These are phyloP conservation scores for Globisporangium irregulare DNA, from an alignment of 352 stramenopile genomes.

Conservation along the genomic window DNA sequence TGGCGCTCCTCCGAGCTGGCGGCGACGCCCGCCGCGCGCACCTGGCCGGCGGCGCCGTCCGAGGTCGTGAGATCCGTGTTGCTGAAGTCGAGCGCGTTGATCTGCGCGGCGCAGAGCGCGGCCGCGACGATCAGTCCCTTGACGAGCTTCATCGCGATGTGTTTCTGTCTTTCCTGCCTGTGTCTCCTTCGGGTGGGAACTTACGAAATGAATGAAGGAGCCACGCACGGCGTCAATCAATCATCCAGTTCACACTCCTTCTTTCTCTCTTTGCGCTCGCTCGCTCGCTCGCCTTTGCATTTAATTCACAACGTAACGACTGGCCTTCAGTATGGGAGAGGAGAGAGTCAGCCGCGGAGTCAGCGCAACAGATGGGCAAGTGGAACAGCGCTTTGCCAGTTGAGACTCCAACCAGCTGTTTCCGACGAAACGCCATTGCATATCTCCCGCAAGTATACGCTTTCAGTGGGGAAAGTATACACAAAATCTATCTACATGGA, in stretches of 20 bases:
- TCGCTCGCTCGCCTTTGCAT: background rate
- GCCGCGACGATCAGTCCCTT: slow-evolving; percentile 53
- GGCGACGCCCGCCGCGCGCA: slow-evolving; percentile 17
- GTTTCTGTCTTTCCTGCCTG: slow-evolving; percentile 7
- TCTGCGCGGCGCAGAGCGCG: slow-evolving; percentile 46
- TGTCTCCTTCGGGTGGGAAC: background rate
- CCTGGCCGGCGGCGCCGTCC: slow-evolving; percentile 19
- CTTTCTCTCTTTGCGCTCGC: background rate
- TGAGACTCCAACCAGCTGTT: slow-evolving; percentile 16
- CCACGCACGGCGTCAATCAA: background rate
- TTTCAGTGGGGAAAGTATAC: background rate
- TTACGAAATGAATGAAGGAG: slow-evolving; percentile 17
- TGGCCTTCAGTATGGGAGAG: slow-evolving; percentile 14
- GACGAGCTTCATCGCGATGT: slow-evolving; percentile 31
- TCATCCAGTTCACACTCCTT: background rate
- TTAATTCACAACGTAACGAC: background rate
- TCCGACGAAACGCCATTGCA: slow-evolving; percentile 5
- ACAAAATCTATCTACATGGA: background rate
- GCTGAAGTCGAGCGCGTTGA: slow-evolving; percentile 55
- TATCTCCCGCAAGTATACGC: background rate
- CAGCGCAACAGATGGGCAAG: slow-evolving; percentile 11
- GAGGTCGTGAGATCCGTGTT: slow-evolving; percentile 17
- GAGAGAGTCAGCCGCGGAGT: slow-evolving; percentile 18
- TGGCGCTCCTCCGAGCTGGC: slow-evolving; percentile 13
- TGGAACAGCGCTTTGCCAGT: slow-evolving; percentile 6